These are phyloP conservation scores for Penicillium goetzii DNA, from an alignment of 495 filamentous ascomycete genomes.

Conservation along the genomic window DNA sequence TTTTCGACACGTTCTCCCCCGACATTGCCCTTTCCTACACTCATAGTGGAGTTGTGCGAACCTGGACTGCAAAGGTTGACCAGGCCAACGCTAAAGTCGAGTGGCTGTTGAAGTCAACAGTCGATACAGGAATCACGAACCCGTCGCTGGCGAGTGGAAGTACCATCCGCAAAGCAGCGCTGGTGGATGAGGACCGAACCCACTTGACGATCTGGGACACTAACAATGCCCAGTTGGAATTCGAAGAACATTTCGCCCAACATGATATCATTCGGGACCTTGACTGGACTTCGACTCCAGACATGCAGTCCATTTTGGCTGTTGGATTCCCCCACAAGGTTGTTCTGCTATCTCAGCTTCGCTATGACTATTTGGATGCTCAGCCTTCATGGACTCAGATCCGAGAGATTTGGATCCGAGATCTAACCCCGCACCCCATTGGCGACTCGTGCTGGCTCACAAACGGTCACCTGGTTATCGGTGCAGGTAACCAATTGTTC, in stretches of 20 bases:
- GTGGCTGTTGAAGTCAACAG: conserved; percentile 82
- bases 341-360: conserved; percentile 83
- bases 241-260: conserved; percentile 70
- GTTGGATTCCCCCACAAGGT: conserved; percentile 89
- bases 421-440: conserved; percentile 88
- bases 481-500: conserved; percentile 92
- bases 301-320: conserved; percentile 86
- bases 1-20: conserved; percentile 83
- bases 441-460: conserved; percentile 90
- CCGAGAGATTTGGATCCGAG: conserved; percentile 77
- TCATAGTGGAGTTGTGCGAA: conserved; percentile 70
- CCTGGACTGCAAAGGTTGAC: conserved; percentile 84
- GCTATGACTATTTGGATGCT: conserved; percentile 90
- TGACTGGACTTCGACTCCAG: conserved; percentile 93
- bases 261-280: conserved; percentile 81
- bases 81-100: conserved; percentile 58
- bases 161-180: conserved; percentile 82
- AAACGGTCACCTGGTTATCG: conserved; percentile 81
- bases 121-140: conserved; percentile 76
- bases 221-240: conserved; percentile 79
- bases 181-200: conserved; percentile 74
- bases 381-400: conserved; percentile 90
- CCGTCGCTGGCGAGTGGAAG: conserved; percentile 83
- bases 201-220: conserved; percentile 92
- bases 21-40: conserved; percentile 91